These are phyloP conservation scores for Saturnispora sekii DNA, from an alignment of 805 yeast species.

Conservation along the genomic window DNA sequence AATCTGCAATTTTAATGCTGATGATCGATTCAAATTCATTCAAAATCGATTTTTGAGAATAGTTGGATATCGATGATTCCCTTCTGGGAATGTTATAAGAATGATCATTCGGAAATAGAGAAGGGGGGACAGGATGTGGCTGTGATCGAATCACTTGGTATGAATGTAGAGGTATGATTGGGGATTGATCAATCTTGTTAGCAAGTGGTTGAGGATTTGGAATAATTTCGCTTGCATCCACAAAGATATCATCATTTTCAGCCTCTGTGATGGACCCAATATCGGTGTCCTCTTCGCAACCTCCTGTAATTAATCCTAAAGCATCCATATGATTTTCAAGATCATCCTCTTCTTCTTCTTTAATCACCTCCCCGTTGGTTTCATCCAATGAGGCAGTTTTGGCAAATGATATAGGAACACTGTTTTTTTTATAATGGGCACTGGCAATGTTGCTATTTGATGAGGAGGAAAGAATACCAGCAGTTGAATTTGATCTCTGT, in stretches of 20 bases:
- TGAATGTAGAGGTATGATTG: background rate
- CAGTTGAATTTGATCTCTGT: conserved; percentile 17
- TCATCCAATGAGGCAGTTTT: conserved; percentile 4
- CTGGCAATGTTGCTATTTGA: conserved; percentile 3
- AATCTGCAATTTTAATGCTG: conserved; percentile 53
- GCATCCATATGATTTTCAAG: background rate
- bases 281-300: conserved; percentile 2
- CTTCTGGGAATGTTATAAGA: conserved; percentile 8
- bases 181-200: background rate
- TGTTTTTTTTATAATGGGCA: background rate
- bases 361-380: conserved; percentile 1
- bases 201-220: background rate
- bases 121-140: background rate
- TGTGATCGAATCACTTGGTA: background rate
- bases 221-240: conserved; percentile 2
- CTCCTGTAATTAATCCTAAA: background rate
- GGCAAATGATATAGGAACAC: conserved; percentile 3
- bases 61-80: conserved; percentile 25
- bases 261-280: conserved; percentile 6
- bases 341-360: conserved; percentile 5
- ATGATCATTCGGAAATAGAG: background rate
- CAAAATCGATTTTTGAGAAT: conserved; percentile 11
- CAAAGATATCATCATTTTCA: conserved; percentile 2
- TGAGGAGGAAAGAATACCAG: conserved; percentile 10
- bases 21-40: conserved; percentile 26